phyloP scores from a whole-genome alignment of 805 yeast genomes.

The Barnettozyma wickerhamii region DNA sequence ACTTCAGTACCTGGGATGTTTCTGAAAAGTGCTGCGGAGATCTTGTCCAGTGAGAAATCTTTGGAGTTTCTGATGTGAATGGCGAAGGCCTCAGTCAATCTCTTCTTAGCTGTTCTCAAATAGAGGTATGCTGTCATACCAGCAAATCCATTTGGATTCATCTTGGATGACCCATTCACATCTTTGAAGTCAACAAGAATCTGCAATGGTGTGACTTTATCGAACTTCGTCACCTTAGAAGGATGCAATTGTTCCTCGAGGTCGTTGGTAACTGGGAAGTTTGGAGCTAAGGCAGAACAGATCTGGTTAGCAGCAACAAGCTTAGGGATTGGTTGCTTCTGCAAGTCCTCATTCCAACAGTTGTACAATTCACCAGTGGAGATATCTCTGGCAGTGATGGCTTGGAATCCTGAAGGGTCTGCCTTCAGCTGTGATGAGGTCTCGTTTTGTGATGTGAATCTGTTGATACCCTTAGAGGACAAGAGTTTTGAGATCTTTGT shows the following conservation, averaged over 20 bases:
- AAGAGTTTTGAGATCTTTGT: slow-evolving; percentile 59
- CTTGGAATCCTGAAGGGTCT: slow-evolving; percentile 63
- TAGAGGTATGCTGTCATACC: slow-evolving; percentile 73
- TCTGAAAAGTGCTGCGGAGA: slow-evolving; percentile 75
- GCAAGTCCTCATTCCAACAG: slow-evolving; percentile 23
- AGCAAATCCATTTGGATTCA: slow-evolving; percentile 61
- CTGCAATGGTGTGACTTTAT: slow-evolving; percentile 47
- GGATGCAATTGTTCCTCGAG: slow-evolving; percentile 39
- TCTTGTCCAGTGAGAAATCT: slow-evolving; percentile 55
- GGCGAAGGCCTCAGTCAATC: slow-evolving; percentile 77
- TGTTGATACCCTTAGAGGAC: slow-evolving; percentile 38
- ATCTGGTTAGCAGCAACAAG: slow-evolving; percentile 63
- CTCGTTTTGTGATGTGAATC: slow-evolving; percentile 20
- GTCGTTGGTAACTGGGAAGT: slow-evolving; percentile 51
- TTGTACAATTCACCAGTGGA: slow-evolving; percentile 53
- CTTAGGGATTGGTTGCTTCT: slow-evolving; percentile 44
- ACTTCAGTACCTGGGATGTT: slow-evolving; percentile 69
- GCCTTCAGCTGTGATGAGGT: slow-evolving; percentile 26
- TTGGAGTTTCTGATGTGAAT: slow-evolving; percentile 58
- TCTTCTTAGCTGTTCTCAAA: slow-evolving; percentile 55
- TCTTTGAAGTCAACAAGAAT: slow-evolving; percentile 74
- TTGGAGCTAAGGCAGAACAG: slow-evolving; percentile 66
- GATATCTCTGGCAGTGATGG: slow-evolving; percentile 61
- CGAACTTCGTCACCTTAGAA: slow-evolving; percentile 41
- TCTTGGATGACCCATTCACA: slow-evolving; percentile 55